Base-by-base conservation (phyloP, 2,329 filamentous ascomycete genomes). In the Neofusicoccum sp. region DNA sequence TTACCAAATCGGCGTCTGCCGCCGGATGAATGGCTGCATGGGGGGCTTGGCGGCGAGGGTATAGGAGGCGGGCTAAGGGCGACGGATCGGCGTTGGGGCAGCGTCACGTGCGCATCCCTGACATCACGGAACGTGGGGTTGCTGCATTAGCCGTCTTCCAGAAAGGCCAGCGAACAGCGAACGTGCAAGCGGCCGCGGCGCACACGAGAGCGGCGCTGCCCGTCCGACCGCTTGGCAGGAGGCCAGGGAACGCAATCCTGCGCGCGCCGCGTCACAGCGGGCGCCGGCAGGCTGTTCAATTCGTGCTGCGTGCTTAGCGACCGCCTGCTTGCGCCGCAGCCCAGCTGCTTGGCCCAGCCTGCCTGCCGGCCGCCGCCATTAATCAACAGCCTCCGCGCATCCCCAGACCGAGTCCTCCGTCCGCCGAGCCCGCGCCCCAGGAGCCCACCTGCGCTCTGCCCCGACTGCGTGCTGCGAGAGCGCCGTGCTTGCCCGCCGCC, bases 121-220 rank as follows among this genome's bases (percentile, higher is more conserved):
- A 58, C 54, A 58, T 58, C 54, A 58, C 54, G 54, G 54, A 50
- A 58, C 54, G 54, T 58, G 54, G 54, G 54, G 54, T 58, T n/a
- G 33, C 9, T 58, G 54, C 39, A 58, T 58, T 58, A 58, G 39
- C 54, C 54, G 39, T 45, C 41, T 58, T 58, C 54, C 54, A 58
- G 54, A 58, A 58, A 29, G 31, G 22, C 29, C 39, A 29, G 31
- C 31, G 14, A 31, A 36, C 34, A 54, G 45, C 45, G 8, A 4
- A 29, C 11, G 11, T 29, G 28, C 5, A 54, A 36, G 49, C 36
- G 36, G 45, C 54, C 39, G 54, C 41, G 3, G 16, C 29, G 11
- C 28, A 41, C 39, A 36, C 54, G 29, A 45, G 45, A 45, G 54
- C 54, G 54, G 54, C 34, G 37, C 39, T 56, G 37, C 28, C 37